Percentiles rank a stretch among this genome's conserved stretches.
These are phyloP conservation scores for Colletotrichum destructivum DNA, from an alignment of 2,329 filamentous ascomycete species.

Conservation along the genomic window DNA sequence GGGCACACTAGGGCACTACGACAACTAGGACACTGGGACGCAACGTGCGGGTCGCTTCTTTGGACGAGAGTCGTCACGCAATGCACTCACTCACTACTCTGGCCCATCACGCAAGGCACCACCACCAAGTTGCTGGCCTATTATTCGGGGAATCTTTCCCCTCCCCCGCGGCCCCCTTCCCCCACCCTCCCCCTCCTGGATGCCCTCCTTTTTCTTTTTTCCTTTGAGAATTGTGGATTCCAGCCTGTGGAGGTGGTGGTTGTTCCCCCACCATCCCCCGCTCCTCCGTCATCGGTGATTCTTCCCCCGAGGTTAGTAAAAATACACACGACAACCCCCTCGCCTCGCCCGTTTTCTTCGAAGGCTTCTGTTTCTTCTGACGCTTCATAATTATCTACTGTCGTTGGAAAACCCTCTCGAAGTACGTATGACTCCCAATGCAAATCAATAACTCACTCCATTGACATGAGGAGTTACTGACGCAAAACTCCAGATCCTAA, in stretches of 20 bases:
- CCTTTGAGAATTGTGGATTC: neutral
- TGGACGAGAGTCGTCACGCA: constrained; percentile 16
- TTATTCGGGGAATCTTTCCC: constrained; percentile 10
- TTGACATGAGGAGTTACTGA: neutral
- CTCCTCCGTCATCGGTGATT: constrained; percentile 31
- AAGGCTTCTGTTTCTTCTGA: neutral
- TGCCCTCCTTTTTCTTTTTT: neutral
- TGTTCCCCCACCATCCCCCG: constrained; percentile 29
- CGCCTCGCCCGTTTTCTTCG: constrained; percentile 11
- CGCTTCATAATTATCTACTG: neutral
- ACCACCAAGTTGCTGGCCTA: neutral
- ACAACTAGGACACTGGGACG: too few relatives aligned
- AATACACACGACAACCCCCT: neutral
- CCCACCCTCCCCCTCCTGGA: neutral
- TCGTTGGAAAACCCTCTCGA: too few relatives aligned
- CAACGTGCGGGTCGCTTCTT: constrained; percentile 3
- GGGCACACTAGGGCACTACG: too few relatives aligned
- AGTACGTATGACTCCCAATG: neutral
- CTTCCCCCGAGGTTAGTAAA: constrained; percentile 33
- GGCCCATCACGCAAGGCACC: too few relatives aligned
- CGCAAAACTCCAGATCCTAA: constrained; percentile 2
- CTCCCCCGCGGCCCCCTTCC: constrained; percentile 18
- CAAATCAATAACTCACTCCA: too few relatives aligned
- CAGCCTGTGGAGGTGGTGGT: neutral
- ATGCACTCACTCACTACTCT: too few relatives aligned